Evolutionary conservation across 768 basidiomycete species (phyloP).

Genomic region (Lentinus tigrinus): DNA sequence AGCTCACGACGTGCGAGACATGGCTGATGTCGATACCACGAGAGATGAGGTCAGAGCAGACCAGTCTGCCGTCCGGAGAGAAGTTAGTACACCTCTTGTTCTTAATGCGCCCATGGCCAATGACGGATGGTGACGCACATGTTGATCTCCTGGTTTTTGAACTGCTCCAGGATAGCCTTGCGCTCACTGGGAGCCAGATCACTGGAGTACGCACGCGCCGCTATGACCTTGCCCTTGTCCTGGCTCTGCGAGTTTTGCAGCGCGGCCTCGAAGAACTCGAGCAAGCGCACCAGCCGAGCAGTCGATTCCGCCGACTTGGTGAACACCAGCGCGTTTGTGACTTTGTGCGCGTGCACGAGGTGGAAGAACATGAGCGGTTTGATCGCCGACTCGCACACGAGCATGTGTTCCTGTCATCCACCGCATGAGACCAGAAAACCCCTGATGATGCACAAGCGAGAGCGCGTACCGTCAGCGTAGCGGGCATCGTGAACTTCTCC

Average conservation of each 20-base stretch:
- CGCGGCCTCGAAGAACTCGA: slow-evolving; percentile 71
- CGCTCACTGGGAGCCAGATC: slow-evolving; percentile 76
- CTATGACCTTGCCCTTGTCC: slow-evolving; percentile 28
- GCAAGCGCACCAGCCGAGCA: slow-evolving; percentile 72
- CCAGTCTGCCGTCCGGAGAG: slow-evolving; percentile 50
- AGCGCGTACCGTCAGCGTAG: slow-evolving; percentile 61
- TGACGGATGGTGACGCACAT: slow-evolving; percentile 53
- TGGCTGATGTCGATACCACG: slow-evolving; percentile 94
- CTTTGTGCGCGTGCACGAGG: slow-evolving; percentile 61
- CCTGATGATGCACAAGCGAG: neutral
- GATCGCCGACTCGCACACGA: slow-evolving; percentile 70
- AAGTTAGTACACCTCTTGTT: neutral
- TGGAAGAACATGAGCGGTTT: slow-evolving; percentile 92
- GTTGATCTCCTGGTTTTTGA: slow-evolving; percentile 77
- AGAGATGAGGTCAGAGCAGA: slow-evolving; percentile 96
- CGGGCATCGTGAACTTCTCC: slow-evolving; percentile 82
- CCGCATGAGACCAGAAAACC: no score
- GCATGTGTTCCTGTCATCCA: slow-evolving; percentile 75
- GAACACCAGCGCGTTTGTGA: slow-evolving; percentile 83
- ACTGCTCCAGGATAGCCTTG: slow-evolving; percentile 73
- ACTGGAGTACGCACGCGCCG: slow-evolving; percentile 79
- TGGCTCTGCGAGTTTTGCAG: slow-evolving; percentile 19
- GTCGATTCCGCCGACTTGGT: slow-evolving; percentile 97
- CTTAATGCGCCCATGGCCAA: no score
- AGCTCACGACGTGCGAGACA: slow-evolving; percentile 91